Percentiles rank a stretch among this genome's conserved stretches.
Conservation (phyloP, 2,329 filamentous ascomycete genomes). For the Colletotrichum neosansevieriae region DNA sequence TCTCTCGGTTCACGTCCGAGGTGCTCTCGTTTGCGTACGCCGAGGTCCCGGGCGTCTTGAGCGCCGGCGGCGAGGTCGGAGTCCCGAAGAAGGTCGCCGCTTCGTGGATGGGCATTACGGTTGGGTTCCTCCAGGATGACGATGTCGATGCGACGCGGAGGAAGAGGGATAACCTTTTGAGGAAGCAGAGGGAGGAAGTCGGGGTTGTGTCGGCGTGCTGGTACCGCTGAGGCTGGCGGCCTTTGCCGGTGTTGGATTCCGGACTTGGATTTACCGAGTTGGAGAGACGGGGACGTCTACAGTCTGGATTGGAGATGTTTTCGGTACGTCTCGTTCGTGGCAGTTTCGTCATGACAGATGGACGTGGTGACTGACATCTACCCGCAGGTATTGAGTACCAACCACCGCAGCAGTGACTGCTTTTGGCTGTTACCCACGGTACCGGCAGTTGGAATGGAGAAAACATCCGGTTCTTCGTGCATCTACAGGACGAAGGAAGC, state of each 20-base stretch:
- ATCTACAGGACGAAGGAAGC: too few species aligned
- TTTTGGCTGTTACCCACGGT: too few species aligned
- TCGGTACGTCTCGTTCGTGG: background rate
- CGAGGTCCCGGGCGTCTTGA: background rate
- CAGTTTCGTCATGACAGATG: too few species aligned
- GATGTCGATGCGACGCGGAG: conserved; percentile 1
- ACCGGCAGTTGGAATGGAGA: too few species aligned
- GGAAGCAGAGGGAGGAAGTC: conserved; percentile 14
- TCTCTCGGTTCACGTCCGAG: conserved; percentile 46
- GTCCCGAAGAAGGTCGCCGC: conserved; percentile 10
- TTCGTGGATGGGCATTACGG: conserved; percentile 26
- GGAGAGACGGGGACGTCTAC: too few species aligned
- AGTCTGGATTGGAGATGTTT: too few species aligned
- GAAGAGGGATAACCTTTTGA: conserved; percentile 23
- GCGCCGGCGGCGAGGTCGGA: background rate
- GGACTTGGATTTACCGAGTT: background rate
- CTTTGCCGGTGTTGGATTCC: too few species aligned
- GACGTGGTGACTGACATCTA: background rate
- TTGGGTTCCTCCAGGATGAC: background rate
- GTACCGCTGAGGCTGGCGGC: background rate
- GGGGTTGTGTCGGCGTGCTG: conserved; percentile 15
- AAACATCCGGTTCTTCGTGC: too few species aligned
- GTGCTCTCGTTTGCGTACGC: conserved; percentile 47
- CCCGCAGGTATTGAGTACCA: background rate
- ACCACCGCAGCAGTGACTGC: too few species aligned